Base-by-base conservation (phyloP, 2,329 filamentous ascomycete species). In the Penicillium sp. region DNA sequence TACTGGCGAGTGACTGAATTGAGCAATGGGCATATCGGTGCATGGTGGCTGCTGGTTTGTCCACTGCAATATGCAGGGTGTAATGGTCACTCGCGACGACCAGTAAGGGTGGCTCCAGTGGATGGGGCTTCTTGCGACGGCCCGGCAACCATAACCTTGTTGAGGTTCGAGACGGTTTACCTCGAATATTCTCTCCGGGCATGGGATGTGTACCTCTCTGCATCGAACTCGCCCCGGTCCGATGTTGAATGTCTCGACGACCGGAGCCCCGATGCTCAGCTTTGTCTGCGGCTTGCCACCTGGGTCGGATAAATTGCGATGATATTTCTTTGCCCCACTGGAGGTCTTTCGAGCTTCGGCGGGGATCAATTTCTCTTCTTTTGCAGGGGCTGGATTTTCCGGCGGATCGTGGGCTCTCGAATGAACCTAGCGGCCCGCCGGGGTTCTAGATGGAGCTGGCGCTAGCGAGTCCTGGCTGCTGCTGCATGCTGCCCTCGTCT, bases 11-110 rank as follows among this genome's bases (percentile, higher is more conserved):
- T 11, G 28, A 45, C 42, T 45, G 28, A 8, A 19, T 29, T 45
- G 28, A 31, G 42, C 42, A 26, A 33, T 31, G 11, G 42, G 11
- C 42, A 45, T 29, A 26, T 45, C 28, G 16, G 28, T 31, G 42
- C 42, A 45, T 45, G 24, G 42, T 45, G 42, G 42, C 42, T 45
- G 42, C n/a, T 45, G 42, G 42, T 29, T 23, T 45, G 42, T 45
- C 42, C 28, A 31, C n/a, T 45, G 21, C 24, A n/a, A 24, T 21
- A 45, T 45, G 42, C 42, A 45, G 16, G 11, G 3, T 45, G 28
- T 45, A 26, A 26, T n/a, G 42, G 26, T 45, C 28, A 13, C 42
- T 31, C 42, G 42, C 28, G 1, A n/a, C 14, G 28, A 31, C 42
- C 42, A 45, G 24, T 45, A 26, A 31, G 16, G 8, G 26, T 8